phyloP scores from a whole-genome alignment of 2,329 filamentous ascomycete genomes.

The Aschersonia sp. region DNA sequence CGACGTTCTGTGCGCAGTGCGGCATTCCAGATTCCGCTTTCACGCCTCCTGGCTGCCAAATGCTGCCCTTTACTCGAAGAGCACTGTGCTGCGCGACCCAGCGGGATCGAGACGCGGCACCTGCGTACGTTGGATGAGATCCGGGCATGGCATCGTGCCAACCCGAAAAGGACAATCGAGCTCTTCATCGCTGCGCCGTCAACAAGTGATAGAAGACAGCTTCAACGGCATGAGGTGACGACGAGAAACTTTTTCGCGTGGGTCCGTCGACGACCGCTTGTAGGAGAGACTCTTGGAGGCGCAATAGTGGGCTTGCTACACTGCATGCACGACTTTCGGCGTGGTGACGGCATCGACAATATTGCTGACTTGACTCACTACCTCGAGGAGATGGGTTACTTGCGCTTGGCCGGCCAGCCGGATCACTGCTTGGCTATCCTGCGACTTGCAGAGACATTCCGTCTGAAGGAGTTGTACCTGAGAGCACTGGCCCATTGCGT shows the following conservation, averaged over 20 bases:
- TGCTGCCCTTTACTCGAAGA: conserved; percentile 46
- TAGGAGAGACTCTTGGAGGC: conserved; percentile 50
- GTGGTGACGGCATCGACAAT: conserved; percentile 41
- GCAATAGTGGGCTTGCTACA: conserved; percentile 51
- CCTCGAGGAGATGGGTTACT: conserved; percentile 54
- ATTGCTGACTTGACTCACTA: conserved; percentile 38
- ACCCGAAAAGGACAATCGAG: conserved; percentile 28
- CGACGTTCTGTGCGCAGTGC: conserved; percentile 46
- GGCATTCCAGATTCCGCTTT: conserved; percentile 51
- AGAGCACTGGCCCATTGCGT: conserved; percentile 66
- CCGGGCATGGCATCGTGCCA: conserved; percentile 15
- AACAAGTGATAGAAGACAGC: conserved; percentile 33
- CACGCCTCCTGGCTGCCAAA: conserved; percentile 37
- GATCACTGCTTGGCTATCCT: conserved; percentile 55
- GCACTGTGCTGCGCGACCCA: conserved; percentile 20
- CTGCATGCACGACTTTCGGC: conserved; percentile 48
- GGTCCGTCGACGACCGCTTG: conserved; percentile 48
- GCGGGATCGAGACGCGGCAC: conserved; percentile 13
- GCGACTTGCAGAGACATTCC: conserved; percentile 51
- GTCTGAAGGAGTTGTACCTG: conserved; percentile 50
- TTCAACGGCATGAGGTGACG: conserved; percentile 49
- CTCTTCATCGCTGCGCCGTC: conserved; percentile 57
- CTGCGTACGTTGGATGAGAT: conserved; percentile 14
- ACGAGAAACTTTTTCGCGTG: conserved; percentile 68
- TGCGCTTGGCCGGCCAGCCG: conserved; percentile 49